Evolutionary conservation across 2,329 filamentous ascomycete genomes (phyloP), one percentile per base, ranked within the genome.

Genomic region (Neocatenulostroma microsporum): DNA sequence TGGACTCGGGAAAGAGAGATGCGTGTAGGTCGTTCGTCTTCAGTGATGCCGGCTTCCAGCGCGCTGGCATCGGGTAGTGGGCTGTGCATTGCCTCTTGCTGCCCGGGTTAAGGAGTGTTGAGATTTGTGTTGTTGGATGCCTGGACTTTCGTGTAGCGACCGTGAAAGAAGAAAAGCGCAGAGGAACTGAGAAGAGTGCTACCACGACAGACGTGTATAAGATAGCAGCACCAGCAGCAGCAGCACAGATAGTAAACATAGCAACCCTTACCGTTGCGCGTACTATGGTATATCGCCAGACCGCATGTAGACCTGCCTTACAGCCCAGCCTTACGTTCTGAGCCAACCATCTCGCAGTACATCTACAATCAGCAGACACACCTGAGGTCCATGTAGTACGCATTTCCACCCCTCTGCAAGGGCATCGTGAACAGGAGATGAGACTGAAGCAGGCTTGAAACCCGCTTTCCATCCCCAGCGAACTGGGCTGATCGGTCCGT

Each of bases 31-130:
- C 30, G 32, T 12, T 46, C 39, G 37, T 59, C 53, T 37, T 54
- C 53, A 34, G 58, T 27, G 15, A 59, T 52, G n/a, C 56, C 56
- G 23, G 54, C 49, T 42, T 59, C 55, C 13, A 59, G 37, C 12
- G 49, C 47, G 33, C 51, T 51, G 21, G 53, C 50, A 38, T 56
- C 52, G 12, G 55, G 53, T 1, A 57, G 45, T 17, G 53, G 53
- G 17, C 39, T 43, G 24, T 49, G 44, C 36, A 56, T 54, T 1
- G 38, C 14, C n/a, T n/a, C n/a, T n/a, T n/a, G n/a, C n/a, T n/a
- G n/a, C n/a, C n/a, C n/a, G n/a, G n/a, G n/a, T n/a, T n/a, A n/a
- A n/a, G n/a, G n/a, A n/a, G n/a, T n/a, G n/a, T n/a, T n/a, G n/a
- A n/a, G n/a, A n/a, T n/a, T n/a, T n/a, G n/a, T n/a, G n/a, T n/a